Percentiles rank a stretch among this genome's conserved stretches.
Evolutionary conservation across 306 rosid genomes (phyloP).

Genomic region (Citrullus mucosospermus): DNA sequence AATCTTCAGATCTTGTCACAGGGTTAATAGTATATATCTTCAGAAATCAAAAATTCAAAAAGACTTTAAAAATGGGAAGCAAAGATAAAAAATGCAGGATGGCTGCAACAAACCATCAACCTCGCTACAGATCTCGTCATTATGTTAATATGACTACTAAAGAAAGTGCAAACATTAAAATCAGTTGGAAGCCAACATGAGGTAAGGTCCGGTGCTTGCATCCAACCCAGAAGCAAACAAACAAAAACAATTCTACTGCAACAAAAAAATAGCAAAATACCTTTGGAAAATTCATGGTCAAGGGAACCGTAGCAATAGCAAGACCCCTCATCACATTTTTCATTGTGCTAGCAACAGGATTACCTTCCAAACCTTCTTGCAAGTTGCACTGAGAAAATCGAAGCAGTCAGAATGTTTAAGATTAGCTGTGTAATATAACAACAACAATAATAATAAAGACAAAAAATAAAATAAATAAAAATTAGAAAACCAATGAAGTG

Average conservation of each 20-base stretch:
- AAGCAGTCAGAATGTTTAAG: not conserved
- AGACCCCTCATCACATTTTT: conserved; percentile 69
- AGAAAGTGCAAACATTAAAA: not conserved
- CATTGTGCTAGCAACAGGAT: conserved; percentile 63
- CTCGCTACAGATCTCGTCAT: not conserved
- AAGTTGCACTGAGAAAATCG: conserved; percentile 45
- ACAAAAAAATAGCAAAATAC: conserved; percentile 21
- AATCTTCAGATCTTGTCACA: not conserved
- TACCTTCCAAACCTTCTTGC: conserved; percentile 97
- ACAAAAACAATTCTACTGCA: not conserved
- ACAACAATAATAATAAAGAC: not conserved
- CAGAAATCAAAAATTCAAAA: not conserved
- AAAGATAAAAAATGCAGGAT: not conserved
- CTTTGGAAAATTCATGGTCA: conserved; percentile 78
- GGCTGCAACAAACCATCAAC: not conserved
- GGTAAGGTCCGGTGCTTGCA: not conserved
- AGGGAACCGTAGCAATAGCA: conserved; percentile 83
- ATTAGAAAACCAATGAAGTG: not conserved
- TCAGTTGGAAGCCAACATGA: not conserved
- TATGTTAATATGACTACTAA: not conserved
- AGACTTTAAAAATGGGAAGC: not conserved
- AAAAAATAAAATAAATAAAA: not conserved
- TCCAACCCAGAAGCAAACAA: not conserved
- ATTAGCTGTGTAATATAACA: not conserved
- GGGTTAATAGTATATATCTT: not conserved